Conservation (phyloP, 768 basidiomycete species). For the Calvatia gigantea region DNA sequence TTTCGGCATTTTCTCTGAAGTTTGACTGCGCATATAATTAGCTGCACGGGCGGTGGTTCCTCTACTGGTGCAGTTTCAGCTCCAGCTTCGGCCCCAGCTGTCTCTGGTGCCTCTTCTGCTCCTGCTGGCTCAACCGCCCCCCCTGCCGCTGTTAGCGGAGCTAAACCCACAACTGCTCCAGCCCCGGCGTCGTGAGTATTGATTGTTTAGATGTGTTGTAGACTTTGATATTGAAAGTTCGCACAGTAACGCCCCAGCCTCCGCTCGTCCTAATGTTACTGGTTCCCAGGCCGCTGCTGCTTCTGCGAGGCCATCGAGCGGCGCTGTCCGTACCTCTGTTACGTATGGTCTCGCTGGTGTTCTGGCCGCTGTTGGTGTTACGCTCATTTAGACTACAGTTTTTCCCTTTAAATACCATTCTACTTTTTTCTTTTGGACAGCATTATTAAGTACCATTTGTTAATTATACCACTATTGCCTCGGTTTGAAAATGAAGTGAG, state of each 20-base stretch:
- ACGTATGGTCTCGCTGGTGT: conserved; percentile 44
- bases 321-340: conserved; percentile 22
- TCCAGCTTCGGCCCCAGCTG: conserved; percentile 3
- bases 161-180: no score
- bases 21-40: background rate
- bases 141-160: background rate
- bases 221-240: background rate
- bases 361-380: conserved; percentile 49
- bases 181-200: background rate
- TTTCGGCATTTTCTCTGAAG: background rate
- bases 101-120: conserved; percentile 1
- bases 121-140: background rate
- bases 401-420: background rate
- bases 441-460: background rate
- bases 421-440: background rate
- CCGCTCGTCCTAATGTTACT: conserved; percentile 6
- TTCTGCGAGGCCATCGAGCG: conserved; percentile 15
- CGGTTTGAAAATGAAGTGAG: no score
- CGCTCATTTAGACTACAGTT: conserved; percentile 34
- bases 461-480: background rate
- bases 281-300: conserved; percentile 19
- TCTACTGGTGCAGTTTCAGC: background rate
- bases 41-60: conserved; percentile 4
- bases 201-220: background rate
- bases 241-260: background rate